Evolutionary conservation across 1,139 yeast genomes (phyloP).

Genomic region (Yamadazyma songkhlaensis): DNA sequence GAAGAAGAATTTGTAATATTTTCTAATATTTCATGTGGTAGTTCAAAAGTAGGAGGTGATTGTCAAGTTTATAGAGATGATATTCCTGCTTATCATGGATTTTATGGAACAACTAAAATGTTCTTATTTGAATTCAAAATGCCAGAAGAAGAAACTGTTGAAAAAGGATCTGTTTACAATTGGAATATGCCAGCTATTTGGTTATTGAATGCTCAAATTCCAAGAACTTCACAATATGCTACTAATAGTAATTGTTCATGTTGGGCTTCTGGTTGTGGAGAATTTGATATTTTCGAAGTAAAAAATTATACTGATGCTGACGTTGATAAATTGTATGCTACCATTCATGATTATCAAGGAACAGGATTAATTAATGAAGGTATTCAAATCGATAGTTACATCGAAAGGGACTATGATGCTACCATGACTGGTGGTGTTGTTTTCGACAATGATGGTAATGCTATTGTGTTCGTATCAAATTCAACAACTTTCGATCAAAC

Average conservation of each 20-base stretch:
- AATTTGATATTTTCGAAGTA: constrained; percentile 84
- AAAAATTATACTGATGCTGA: constrained; percentile 40
- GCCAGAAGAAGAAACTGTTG: constrained; percentile 66
- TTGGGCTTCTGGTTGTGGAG: constrained; percentile 98
- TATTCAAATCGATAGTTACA: constrained; percentile 54
- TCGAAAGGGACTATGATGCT: constrained; percentile 47
- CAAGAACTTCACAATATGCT: constrained; percentile 84
- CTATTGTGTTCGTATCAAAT: constrained; percentile 60
- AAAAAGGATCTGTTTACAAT: constrained; percentile 27
- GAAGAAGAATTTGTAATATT: constrained; percentile 78
- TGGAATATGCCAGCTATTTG: constrained; percentile 96
- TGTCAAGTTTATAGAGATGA: constrained; percentile 89
- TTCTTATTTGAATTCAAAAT: constrained; percentile 87
- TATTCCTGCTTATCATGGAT: constrained; percentile 92
- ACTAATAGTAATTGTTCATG: constrained; percentile 76
- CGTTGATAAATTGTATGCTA: constrained; percentile 53
- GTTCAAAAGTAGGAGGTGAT: constrained; percentile 45
- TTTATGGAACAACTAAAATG: constrained; percentile 73
- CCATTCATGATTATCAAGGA: constrained; percentile 75
- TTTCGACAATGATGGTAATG: constrained; percentile 59
- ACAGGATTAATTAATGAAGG: constrained; percentile 59
- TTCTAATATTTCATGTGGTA: constrained; percentile 62
- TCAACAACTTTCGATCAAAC: constrained; percentile 46
- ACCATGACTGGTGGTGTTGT: constrained; percentile 70
- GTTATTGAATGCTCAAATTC: constrained; percentile 91